Conservation (phyloP, 352 stramenopile species). For the Globisporangium nodosum region DNA sequence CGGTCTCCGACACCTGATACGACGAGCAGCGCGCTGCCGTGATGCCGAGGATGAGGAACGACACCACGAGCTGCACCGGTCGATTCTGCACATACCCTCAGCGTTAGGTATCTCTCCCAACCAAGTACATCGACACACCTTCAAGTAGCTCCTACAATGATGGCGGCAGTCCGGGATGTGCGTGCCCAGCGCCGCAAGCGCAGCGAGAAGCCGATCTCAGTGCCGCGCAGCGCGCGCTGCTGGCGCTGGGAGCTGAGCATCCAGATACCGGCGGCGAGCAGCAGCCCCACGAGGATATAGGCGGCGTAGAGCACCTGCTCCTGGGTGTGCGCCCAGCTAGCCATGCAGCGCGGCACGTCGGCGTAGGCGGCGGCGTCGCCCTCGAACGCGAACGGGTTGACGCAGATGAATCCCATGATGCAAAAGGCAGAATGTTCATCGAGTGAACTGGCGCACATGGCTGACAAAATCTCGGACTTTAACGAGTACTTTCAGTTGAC, state of each 20-base stretch:
- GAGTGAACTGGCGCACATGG: background rate
- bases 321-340: conserved; percentile 67
- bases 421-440: no score
- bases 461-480: background rate
- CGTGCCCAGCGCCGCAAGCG: conserved; percentile 65
- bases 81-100: conserved; percentile 38
- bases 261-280: conserved; percentile 52
- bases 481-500: background rate
- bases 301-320: conserved; percentile 57
- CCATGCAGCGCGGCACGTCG: conserved; percentile 52
- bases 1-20: conserved; percentile 58
- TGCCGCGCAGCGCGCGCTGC: conserved; percentile 37
- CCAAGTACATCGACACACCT: background rate
- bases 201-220: conserved; percentile 81
- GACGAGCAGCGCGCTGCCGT: conserved; percentile 66
- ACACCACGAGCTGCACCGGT: conserved; percentile 71
- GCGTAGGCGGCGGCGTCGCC: conserved; percentile 7
- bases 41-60: conserved; percentile 60
- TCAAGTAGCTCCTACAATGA: conserved; percentile 37
- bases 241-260: conserved; percentile 50
- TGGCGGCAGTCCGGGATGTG: conserved; percentile 59
- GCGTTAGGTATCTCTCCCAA: background rate
- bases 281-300: conserved; percentile 37
- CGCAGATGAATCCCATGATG: conserved; percentile 60
- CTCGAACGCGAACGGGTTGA: conserved; percentile 48